Evolutionary conservation across 208 protist species (phyloP).

Genomic region (Acanthamoeba sp.): DNA sequence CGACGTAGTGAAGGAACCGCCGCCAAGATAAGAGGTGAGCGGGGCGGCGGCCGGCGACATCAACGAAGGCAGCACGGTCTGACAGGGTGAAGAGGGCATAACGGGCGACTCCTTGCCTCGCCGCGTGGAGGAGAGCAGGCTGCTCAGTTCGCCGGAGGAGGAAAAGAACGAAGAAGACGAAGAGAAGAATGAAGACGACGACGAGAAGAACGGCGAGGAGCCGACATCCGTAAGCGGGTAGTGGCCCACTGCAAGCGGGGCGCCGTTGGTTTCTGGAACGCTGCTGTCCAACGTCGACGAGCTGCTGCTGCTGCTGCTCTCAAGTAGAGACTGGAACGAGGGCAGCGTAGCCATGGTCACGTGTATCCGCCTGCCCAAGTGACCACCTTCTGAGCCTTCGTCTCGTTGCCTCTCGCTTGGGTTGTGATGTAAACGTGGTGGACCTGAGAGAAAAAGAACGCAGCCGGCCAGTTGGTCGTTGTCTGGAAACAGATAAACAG

Average conservation of each 20-base stretch:
- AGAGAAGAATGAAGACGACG: conserved; percentile 44
- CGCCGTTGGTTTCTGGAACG: not conserved
- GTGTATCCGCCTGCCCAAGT: not conserved
- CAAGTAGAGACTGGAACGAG: not conserved
- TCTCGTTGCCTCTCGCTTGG: too few relatives aligned
- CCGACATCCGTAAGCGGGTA: not conserved
- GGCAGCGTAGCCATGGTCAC: not conserved
- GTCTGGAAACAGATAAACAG: too few relatives aligned
- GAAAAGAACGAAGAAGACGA: conserved; percentile 35
- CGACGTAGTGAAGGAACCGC: too few relatives aligned
- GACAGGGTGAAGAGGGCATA: not conserved
- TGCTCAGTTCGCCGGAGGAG: not conserved
- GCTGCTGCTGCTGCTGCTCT: not conserved
- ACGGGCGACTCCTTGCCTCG: not conserved
- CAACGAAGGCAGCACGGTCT: not conserved
- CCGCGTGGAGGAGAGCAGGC: not conserved
- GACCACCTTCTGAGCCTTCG: too few relatives aligned
- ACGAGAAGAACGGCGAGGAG: conserved; percentile 10
- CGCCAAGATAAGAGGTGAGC: not conserved
- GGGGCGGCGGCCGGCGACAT: not conserved
- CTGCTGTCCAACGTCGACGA: too few relatives aligned
- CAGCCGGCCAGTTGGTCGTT: too few relatives aligned
- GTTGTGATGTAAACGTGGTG: too few relatives aligned
- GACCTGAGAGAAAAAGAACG: too few relatives aligned
- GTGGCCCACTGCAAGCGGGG: not conserved